Conservation (phyloP, 208 protist species). For the Leishmania tropica region DNA sequence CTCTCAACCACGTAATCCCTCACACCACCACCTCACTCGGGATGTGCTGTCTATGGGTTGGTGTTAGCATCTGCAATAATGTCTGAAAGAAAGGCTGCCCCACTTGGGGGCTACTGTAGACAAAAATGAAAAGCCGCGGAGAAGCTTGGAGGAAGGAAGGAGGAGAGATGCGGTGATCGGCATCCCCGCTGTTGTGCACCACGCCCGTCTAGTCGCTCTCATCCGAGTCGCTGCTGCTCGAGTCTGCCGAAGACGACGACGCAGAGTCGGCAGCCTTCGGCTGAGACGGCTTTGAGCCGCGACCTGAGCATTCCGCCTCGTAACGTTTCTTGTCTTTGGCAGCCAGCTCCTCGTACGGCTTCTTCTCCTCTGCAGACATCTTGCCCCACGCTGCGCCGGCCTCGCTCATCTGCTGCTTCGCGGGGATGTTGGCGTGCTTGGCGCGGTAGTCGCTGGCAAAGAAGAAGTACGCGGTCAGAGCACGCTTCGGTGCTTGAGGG, state of each 20-base stretch:
- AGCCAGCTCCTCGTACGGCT: slow-evolving; percentile 80
- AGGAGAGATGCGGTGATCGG: not conserved
- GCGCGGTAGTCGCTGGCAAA: slow-evolving; percentile 75
- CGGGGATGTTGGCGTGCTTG: slow-evolving; percentile 53
- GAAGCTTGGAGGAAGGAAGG: slow-evolving; percentile 13
- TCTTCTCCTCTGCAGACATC: slow-evolving; percentile 69
- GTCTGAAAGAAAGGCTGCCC: not conserved
- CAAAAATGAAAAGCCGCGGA: not conserved
- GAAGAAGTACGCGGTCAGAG: slow-evolving; percentile 80
- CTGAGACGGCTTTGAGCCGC: slow-evolving; percentile 27
- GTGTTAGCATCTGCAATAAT: slow-evolving; percentile 7
- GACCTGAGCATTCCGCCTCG: slow-evolving; percentile 53
- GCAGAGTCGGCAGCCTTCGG: slow-evolving; percentile 13
- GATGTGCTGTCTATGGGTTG: not conserved
- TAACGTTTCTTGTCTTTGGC: slow-evolving; percentile 86
- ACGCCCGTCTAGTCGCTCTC: slow-evolving; percentile 18
- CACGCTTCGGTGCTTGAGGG: slow-evolving; percentile 82
- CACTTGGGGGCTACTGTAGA: not conserved
- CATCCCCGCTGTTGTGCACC: not conserved
- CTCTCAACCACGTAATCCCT: not conserved
- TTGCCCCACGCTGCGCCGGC: slow-evolving; percentile 74
- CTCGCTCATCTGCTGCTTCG: slow-evolving; percentile 67
- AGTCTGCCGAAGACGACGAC: slow-evolving; percentile 27
- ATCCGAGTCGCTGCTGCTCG: slow-evolving; percentile 32
- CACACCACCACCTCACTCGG: not conserved